Percentiles rank a stretch among this genome's conserved stretches.
These are phyloP conservation scores for Ophidiomyces ophidiicola DNA, from an alignment of 2,329 filamentous ascomycete species.

Conservation along the genomic window DNA sequence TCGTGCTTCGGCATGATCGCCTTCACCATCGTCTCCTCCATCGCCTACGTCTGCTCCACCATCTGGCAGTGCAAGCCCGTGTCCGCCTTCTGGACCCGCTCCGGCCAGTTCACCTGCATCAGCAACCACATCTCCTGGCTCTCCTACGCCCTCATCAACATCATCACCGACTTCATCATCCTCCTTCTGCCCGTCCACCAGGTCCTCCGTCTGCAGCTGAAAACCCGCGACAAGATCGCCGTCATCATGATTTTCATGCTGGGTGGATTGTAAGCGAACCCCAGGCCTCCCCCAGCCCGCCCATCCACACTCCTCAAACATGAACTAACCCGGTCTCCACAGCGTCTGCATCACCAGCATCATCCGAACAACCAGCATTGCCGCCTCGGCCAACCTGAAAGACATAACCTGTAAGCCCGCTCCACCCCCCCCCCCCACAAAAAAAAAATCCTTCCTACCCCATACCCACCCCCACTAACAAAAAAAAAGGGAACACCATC, in stretches of 20 bases:
- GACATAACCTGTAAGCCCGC: conserved; percentile 14
- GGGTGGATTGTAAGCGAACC: conserved; percentile 19
- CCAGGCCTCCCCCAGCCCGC: neutral
- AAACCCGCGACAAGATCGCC: conserved; percentile 16
- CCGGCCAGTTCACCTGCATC: conserved; percentile 17
- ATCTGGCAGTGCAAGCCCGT: conserved; percentile 20
- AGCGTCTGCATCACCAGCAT: conserved; percentile 18
- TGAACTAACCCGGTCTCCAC: conserved; percentile 1
- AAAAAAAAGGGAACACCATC: conserved; percentile 23
- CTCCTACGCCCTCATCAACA: conserved; percentile 20
- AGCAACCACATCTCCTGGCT: conserved; percentile 17
- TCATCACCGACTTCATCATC: conserved; percentile 20
- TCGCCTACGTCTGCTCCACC: conserved; percentile 17
- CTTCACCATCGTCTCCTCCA: conserved; percentile 14
- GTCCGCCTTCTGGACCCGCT: conserved; percentile 18
- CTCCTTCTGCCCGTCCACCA: conserved; percentile 18
- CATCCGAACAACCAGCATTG: conserved; percentile 24
- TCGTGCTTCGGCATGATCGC: conserved; percentile 27
- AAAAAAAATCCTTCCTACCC: neutral
- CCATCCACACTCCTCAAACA: neutral
- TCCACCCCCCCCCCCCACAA: neutral
- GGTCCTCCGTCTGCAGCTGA: conserved; percentile 17
- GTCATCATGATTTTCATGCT: conserved; percentile 17
- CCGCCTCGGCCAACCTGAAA: conserved; percentile 10
- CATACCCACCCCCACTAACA: neutral